These are phyloP conservation scores for Passalora sequoiae DNA, from an alignment of 2,329 filamentous ascomycete species.

Conservation along the genomic window DNA sequence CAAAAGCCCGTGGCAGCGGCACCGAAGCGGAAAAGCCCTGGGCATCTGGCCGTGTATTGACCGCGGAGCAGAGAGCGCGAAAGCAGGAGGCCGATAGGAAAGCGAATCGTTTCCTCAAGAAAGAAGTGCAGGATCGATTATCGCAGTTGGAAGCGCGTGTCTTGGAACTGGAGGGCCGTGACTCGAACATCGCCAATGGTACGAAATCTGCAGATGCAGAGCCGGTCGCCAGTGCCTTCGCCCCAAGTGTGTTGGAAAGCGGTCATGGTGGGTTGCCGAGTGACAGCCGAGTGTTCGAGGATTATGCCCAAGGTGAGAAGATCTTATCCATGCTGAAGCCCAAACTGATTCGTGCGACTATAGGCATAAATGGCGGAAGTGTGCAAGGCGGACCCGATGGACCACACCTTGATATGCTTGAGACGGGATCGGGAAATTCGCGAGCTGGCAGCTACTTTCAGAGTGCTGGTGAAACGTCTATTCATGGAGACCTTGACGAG, in stretches of 20 bases:
- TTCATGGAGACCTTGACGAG: constrained; percentile 1
- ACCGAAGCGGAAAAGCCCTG: constrained; percentile 19
- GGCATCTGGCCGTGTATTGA: constrained; percentile 23
- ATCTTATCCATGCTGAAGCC: too few species aligned
- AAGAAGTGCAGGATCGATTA: constrained; percentile 23
- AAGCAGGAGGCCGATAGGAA: constrained; percentile 24
- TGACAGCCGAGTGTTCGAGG: not conserved
- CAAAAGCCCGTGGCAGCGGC: constrained; percentile 13
- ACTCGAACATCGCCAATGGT: not conserved
- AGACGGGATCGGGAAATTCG: not conserved
- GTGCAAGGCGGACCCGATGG: not conserved
- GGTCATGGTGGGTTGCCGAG: not conserved
- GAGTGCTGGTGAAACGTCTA: not conserved
- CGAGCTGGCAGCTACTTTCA: not conserved
- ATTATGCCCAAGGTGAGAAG: not conserved
- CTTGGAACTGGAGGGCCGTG: constrained; percentile 13
- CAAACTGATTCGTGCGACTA: too few species aligned
- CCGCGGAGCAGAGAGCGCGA: constrained; percentile 21
- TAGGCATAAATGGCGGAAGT: not conserved
- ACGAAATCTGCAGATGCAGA: not conserved
- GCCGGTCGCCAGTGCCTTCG: not conserved
- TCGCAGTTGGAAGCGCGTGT: constrained; percentile 20
- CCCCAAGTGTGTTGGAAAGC: not conserved
- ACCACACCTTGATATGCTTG: not conserved
- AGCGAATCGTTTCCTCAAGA: constrained; percentile 24